phyloP scores from a whole-genome alignment of 2,329 filamentous ascomycete species.

The Escovopsis sp. region DNA sequence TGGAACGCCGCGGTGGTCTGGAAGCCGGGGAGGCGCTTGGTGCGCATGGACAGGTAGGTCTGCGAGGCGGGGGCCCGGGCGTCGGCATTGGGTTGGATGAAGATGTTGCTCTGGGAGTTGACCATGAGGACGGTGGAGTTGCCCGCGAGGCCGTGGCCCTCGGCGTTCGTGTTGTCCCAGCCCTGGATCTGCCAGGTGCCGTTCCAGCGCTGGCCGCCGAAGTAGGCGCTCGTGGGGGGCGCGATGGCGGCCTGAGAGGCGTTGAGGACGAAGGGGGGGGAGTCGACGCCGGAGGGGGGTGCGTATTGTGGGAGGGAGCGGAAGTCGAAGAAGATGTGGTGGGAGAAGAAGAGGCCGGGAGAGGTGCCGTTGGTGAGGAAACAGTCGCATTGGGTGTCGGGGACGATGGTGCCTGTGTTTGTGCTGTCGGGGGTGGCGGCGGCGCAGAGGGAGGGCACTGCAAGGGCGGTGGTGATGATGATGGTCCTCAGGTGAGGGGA shows the following conservation, averaged over 20 bases:
- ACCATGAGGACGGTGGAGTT: constrained; percentile 20
- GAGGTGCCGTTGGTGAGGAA: constrained; percentile 31
- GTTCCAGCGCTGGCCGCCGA: constrained; percentile 20
- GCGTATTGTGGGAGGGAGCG: constrained; percentile 25
- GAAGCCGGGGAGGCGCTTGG: constrained; percentile 25
- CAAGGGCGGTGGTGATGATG: neutral
- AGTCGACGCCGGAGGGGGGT: constrained; percentile 7
- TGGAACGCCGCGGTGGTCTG: constrained; percentile 35
- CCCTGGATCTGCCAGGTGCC: constrained; percentile 22
- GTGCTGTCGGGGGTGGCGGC: neutral
- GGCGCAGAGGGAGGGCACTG: neutral
- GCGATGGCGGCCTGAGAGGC: constrained; percentile 14
- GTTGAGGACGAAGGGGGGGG: constrained; percentile 18
- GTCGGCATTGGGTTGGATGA: constrained; percentile 28
- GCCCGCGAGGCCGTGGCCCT: constrained; percentile 11
- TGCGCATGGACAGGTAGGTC: constrained; percentile 34
- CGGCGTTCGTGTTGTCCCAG: constrained; percentile 26
- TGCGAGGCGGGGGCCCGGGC: constrained; percentile 13
- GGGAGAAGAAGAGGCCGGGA: constrained; percentile 27
- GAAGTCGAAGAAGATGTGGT: constrained; percentile 37
- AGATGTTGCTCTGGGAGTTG: constrained; percentile 29
- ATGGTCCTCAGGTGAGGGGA: no score
- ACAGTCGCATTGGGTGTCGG: constrained; percentile 27
- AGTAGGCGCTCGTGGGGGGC: constrained; percentile 22
- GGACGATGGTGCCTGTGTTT: constrained; percentile 3